Conservation (phyloP, 164 flowering plant species). For the Akebia trifoliata region DNA sequence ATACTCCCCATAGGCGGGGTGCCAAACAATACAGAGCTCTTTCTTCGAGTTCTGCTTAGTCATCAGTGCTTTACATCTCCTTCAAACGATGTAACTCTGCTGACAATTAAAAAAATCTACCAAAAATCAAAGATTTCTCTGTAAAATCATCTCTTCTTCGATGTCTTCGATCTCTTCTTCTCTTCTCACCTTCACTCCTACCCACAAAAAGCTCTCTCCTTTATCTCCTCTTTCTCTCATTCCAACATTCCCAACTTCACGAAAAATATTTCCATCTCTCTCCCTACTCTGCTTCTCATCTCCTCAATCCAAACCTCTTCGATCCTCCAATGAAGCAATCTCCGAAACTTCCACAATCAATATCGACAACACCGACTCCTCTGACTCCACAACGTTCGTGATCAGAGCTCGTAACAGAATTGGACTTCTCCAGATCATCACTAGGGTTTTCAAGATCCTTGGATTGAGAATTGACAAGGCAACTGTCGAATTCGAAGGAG, state of each 20-base stretch:
- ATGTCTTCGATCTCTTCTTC: slow-evolving; percentile 5
- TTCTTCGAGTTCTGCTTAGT: too few species aligned
- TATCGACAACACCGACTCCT: slow-evolving; percentile 20
- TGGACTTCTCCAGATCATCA: slow-evolving; percentile 47
- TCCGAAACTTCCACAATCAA: slow-evolving; percentile 10
- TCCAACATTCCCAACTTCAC: slow-evolving; percentile 2
- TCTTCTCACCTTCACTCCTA: neutral
- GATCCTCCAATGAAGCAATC: neutral
- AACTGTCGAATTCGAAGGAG: slow-evolving; percentile 38
- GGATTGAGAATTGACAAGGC: slow-evolving; percentile 42
- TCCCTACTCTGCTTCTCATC: neutral
- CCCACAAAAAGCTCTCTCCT: neutral
- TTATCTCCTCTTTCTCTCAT: neutral
- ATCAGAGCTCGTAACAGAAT: slow-evolving; percentile 38
- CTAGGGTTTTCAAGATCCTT: slow-evolving; percentile 44
- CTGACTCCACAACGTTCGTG: slow-evolving; percentile 32
- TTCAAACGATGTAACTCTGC: neutral
- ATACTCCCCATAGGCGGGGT: too few species aligned
- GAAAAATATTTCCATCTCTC: neutral
- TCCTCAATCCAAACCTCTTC: neutral
- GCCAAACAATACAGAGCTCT: too few species aligned
- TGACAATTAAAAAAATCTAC: too few species aligned
- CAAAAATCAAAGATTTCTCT: too few species aligned
- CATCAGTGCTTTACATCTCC: too few species aligned
- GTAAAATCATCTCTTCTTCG: too few species aligned